Conservation (phyloP, 2,329 filamentous ascomycete genomes). For the Fusarium duplospermum region DNA sequence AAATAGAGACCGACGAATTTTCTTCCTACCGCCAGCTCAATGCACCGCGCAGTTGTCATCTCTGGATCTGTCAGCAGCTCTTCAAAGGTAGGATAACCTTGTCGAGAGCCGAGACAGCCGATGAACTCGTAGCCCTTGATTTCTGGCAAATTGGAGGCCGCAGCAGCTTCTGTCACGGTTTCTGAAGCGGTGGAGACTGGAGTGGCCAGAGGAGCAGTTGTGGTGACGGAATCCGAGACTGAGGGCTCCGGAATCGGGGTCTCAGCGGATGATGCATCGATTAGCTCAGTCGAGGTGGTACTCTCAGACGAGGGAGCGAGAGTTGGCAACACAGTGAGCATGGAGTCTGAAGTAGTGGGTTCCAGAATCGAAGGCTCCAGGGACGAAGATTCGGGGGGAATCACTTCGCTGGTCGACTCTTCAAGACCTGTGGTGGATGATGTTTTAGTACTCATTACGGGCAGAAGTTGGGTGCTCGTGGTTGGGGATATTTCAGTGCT, state of each 20-base stretch:
- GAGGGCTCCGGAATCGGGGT: not conserved
- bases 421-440: not conserved
- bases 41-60: constrained; percentile 21
- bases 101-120: constrained; percentile 17
- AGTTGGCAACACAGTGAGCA: not conserved
- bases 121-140: constrained; percentile 10
- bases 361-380: not conserved
- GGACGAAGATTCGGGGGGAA: not conserved
- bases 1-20: constrained; percentile 7
- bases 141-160: constrained; percentile 10
- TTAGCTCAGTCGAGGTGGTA: not conserved
- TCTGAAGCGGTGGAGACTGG: not conserved
- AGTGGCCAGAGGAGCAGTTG: not conserved
- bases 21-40: not conserved
- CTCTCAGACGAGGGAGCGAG: not conserved
- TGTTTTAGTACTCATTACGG: not conserved
- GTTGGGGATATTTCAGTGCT: not conserved
- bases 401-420: not conserved
- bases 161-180: not conserved
- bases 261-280: not conserved
- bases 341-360: not conserved
- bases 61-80: not conserved
- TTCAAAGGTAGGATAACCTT: constrained; percentile 18
- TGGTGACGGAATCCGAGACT: not conserved
- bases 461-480: not conserved